A percentile compares a stretch with the other conserved stretches of the same genome.
These are phyloP conservation scores for Urochloa ruziziensis DNA, from an alignment of 176 grass and related monocot species.

Conservation along the genomic window DNA sequence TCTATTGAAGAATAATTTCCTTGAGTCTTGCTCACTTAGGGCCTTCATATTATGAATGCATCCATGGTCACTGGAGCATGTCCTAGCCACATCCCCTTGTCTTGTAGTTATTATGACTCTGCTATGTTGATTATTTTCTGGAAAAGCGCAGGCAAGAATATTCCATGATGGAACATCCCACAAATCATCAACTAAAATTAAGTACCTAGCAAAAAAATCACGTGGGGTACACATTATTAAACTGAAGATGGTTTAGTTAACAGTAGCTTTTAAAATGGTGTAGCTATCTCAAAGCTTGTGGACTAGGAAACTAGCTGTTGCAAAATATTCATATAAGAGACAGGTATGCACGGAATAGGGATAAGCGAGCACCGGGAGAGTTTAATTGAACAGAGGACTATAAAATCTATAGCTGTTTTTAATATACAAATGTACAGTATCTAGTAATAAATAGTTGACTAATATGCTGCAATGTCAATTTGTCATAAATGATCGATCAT, in stretches of 20 bases:
- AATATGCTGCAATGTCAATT: neutral
- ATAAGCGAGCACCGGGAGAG: too few species aligned
- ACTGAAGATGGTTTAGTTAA: neutral
- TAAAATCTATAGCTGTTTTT: neutral
- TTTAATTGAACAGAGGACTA: neutral
- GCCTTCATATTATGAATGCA: neutral
- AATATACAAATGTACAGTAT: neutral
- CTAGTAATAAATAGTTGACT: neutral
- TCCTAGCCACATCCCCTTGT: neutral
- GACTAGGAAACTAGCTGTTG: neutral
- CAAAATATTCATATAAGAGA: neutral
- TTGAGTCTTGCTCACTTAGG: neutral
- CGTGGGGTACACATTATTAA: neutral
- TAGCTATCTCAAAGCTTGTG: neutral
- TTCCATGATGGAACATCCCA: neutral
- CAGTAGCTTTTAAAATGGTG: neutral
- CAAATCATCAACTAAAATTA: slow-evolving; percentile 10
- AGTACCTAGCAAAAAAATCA: neutral
- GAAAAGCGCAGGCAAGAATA: neutral
- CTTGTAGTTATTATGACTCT: slow-evolving; percentile 10
- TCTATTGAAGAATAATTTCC: neutral
- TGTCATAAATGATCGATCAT: too few species aligned
- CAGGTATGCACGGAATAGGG: too few species aligned
- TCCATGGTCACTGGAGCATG: neutral
- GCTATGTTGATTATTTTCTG: neutral